A percentile compares a stretch with the other conserved stretches of the same genome.
Conservation (phyloP, 176 grass and related monocot species). For the Triticum urartu region DNA sequence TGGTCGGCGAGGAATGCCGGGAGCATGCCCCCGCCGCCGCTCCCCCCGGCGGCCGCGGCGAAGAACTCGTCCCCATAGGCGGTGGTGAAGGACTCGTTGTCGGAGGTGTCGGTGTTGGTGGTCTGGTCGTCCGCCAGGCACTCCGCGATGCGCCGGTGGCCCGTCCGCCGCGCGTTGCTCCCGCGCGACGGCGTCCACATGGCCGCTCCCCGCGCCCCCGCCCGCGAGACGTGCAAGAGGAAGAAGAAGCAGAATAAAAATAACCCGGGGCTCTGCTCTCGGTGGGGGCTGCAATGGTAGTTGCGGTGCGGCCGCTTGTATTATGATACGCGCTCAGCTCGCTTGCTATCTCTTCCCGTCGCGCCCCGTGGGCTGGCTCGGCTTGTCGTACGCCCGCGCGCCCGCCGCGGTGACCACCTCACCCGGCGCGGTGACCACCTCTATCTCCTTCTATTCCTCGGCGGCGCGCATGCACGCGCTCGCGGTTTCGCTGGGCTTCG, state of each 20-base stretch:
- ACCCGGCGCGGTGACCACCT: too few species aligned
- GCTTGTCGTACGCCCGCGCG: not conserved
- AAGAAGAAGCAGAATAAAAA: not conserved
- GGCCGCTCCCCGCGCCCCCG: conserved; percentile 6
- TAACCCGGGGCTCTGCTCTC: not conserved
- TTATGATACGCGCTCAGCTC: not conserved
- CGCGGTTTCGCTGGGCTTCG: not conserved
- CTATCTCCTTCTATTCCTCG: not conserved
- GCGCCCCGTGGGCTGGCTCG: conserved; percentile 4
- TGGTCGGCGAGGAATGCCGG: conserved; percentile 85
- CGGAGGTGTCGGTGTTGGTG: conserved; percentile 59
- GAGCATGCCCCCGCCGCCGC: conserved; percentile 47
- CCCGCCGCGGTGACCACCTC: conserved; percentile 20
- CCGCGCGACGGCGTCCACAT: conserved; percentile 77
- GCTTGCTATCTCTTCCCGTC: not conserved
- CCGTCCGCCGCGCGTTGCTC: conserved; percentile 50
- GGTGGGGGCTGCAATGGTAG: conserved; percentile 20
- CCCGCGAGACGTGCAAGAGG: not conserved
- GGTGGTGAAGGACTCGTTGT: conserved; percentile 71
- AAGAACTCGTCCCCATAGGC: conserved; percentile 58
- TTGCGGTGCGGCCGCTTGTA: conserved; percentile 23
- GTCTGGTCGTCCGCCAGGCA: conserved; percentile 74
- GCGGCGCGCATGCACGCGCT: not conserved
- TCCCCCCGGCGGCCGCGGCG: not conserved
- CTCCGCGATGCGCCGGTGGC: conserved; percentile 84